Conservation (phyloP, 2,329 filamentous ascomycete genomes). For the Ceratocystis destructans region DNA sequence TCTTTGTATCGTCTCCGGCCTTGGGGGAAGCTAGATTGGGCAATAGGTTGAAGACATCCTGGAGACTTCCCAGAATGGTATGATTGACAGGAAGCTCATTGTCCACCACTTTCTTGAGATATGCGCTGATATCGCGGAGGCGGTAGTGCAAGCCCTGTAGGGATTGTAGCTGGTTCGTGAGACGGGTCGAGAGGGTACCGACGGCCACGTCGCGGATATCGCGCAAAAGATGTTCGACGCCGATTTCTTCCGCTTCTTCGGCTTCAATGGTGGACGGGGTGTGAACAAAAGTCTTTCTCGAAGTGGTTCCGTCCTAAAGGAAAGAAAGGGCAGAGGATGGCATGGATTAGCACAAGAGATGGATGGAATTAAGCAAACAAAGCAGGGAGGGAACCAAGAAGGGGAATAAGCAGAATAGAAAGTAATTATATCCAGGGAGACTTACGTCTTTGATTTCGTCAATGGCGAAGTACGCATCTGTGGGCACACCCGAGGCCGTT, state of each 20-base stretch:
- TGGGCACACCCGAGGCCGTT: constrained; percentile 93
- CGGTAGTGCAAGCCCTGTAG: constrained; percentile 90
- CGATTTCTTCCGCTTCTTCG: constrained; percentile 97
- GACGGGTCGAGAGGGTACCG: constrained; percentile 86
- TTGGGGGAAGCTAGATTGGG: constrained; percentile 86
- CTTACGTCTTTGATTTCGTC: constrained; percentile 87
- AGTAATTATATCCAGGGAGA: not conserved
- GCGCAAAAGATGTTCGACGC: constrained; percentile 91
- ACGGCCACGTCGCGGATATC: constrained; percentile 98
- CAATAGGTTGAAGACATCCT: constrained; percentile 97
- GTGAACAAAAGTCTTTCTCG: constrained; percentile 93
- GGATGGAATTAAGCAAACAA: not conserved
- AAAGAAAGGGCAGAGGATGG: not conserved
- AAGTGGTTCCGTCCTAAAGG: constrained; percentile 81
- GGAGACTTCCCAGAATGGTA: constrained; percentile 91
- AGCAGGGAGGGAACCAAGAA: constrained; percentile 10
- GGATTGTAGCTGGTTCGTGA: constrained; percentile 95
- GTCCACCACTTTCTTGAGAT: constrained; percentile 90
- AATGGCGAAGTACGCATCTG: constrained; percentile 96
- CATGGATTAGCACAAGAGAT: too few relatives aligned
- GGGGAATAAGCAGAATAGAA: not conserved
- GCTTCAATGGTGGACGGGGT: constrained; percentile 97
- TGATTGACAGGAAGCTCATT: constrained; percentile 91
- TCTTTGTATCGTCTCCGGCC: constrained; percentile 39
- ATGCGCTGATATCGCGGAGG: constrained; percentile 86